Evolutionary conservation across 345 rosid species (phyloP).

Genomic region (Salix purpurea): DNA sequence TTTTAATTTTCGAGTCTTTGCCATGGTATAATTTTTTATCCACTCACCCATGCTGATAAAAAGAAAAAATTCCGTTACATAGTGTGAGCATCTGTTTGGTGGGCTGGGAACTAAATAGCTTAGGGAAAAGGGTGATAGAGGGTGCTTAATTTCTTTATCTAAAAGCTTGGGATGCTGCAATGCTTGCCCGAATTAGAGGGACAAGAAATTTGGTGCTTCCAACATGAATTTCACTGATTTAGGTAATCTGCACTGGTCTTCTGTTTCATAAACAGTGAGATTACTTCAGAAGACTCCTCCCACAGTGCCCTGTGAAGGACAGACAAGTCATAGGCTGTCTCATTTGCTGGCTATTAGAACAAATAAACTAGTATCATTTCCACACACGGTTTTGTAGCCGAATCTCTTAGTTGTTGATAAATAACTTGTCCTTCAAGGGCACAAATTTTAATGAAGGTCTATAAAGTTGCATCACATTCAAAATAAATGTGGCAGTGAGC

Average conservation of each 20-base stretch:
- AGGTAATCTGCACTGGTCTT: not conserved
- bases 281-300: not conserved
- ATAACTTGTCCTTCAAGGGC: not conserved
- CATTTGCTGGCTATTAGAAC: not conserved
- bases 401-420: not conserved
- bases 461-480: not conserved
- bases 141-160: not conserved
- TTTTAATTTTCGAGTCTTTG: not conserved
- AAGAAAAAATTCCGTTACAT: not conserved
- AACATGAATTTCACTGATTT: not conserved
- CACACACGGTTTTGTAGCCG: not conserved
- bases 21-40: not conserved
- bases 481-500: not conserved
- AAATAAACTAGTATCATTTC: not conserved
- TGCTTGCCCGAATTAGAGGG: not conserved
- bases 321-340: not conserved
- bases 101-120: not conserved
- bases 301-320: not conserved
- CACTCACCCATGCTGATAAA: not conserved
- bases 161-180: not conserved
- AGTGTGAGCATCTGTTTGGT: not conserved
- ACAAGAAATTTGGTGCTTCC: not conserved
- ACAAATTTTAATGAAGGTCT: not conserved
- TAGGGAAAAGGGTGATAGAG: not conserved
- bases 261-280: not conserved